A percentile compares a stretch with the other conserved stretches of the same genome.
These are phyloP conservation scores for Ustilago tritici DNA, from an alignment of 1,284 basidiomycete species.

Conservation along the genomic window DNA sequence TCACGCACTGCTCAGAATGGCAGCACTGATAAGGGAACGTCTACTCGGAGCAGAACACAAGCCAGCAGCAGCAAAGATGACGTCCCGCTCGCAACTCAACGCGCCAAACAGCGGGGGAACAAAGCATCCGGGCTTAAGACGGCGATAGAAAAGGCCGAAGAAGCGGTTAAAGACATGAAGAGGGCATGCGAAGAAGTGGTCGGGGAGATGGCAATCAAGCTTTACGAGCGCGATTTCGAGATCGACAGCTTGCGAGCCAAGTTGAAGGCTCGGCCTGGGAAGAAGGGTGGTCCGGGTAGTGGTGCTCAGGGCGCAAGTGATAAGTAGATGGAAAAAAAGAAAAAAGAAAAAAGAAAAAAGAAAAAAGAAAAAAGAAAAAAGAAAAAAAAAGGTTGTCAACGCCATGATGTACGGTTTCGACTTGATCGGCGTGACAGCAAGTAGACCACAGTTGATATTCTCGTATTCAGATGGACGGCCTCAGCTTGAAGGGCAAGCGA, in stretches of 20 bases:
- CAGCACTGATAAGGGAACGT: background rate
- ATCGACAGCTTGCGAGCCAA: conserved; percentile 22
- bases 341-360: too few relatives aligned
- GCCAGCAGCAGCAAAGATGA: conserved; percentile 23
- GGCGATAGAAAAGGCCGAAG: conserved; percentile 9
- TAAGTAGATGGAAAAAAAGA: background rate
- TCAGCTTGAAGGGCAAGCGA: too few relatives aligned
- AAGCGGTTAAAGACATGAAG: conserved; percentile 15
- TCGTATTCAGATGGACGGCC: too few relatives aligned
- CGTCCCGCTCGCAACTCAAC: conserved; percentile 1
- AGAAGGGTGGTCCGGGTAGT: background rate
- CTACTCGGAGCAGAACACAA: background rate
- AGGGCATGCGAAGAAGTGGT: conserved; percentile 15
- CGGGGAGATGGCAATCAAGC: conserved; percentile 6
- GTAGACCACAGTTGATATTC: too few relatives aligned
- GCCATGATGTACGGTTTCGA: too few relatives aligned
- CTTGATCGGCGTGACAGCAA: too few relatives aligned
- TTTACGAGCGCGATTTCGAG: conserved; percentile 16
- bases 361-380: too few relatives aligned
- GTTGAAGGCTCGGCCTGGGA: background rate
- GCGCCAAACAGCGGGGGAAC: background rate
- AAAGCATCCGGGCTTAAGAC: background rate
- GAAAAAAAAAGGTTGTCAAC: too few relatives aligned
- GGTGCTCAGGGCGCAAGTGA: background rate
- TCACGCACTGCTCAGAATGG: background rate